Conservation (phyloP, 2,329 filamentous ascomycete species). For the Fusarium staphyleae region DNA sequence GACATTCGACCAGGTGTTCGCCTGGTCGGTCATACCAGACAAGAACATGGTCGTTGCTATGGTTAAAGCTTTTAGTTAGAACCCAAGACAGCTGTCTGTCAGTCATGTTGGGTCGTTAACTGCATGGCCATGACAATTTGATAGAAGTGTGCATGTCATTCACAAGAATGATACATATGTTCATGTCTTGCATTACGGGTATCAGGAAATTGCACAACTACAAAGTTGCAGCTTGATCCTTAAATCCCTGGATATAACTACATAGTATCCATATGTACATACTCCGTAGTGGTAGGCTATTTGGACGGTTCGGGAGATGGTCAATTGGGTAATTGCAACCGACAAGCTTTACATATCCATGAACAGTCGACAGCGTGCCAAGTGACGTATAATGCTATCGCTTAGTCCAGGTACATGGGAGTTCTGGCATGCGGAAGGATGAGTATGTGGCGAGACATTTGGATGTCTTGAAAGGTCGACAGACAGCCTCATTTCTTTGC, state of each 20-base stretch:
- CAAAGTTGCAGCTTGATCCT: slow-evolving; percentile 2
- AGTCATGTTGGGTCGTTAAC: slow-evolving; percentile 11
- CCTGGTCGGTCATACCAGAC: slow-evolving; percentile 28
- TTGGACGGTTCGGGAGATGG: not conserved
- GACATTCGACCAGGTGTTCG: slow-evolving; percentile 32
- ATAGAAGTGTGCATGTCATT: slow-evolving; percentile 5
- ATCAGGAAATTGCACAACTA: not conserved
- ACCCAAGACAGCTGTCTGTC: slow-evolving; percentile 11
- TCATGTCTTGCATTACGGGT: not conserved
- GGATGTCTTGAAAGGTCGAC: slow-evolving; percentile 24
- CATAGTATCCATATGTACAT: not conserved
- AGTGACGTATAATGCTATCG: slow-evolving; percentile 15
- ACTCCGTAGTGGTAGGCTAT: slow-evolving; percentile 6
- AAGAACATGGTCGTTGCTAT: slow-evolving; percentile 12
- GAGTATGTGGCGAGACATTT: slow-evolving; percentile 27
- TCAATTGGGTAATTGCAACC: not conserved
- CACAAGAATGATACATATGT: slow-evolving; percentile 10
- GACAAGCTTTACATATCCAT: slow-evolving; percentile 4
- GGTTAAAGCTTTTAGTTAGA: slow-evolving; percentile 1
- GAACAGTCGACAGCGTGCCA: slow-evolving; percentile 16
- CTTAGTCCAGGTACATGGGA: slow-evolving; percentile 22
- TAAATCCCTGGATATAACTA: not conserved
- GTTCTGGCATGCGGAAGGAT: slow-evolving; percentile 26
- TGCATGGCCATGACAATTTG: not conserved
- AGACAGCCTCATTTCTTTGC: slow-evolving; percentile 36